Conservation (phyloP, 257 asterid species). For the Fraxinus pennsylvanica region DNA sequence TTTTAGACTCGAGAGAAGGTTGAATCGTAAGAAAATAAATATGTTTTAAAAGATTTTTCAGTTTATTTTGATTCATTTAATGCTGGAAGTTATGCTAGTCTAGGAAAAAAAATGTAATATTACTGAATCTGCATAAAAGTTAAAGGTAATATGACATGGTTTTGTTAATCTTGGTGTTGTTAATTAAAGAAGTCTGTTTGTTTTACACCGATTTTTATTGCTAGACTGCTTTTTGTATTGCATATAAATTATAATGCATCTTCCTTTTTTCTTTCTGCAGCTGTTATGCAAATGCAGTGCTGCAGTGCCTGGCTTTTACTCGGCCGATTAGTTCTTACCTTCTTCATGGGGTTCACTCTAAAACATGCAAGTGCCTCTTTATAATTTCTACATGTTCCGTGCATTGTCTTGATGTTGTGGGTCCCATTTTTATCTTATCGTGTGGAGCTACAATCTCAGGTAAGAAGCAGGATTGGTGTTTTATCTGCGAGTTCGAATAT, state of each 20-base stretch:
- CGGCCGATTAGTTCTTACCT: slow-evolving; percentile 56
- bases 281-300: slow-evolving; percentile 73
- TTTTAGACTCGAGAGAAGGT: background rate
- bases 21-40: background rate
- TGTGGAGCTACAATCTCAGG: slow-evolving; percentile 35
- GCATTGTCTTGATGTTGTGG: slow-evolving; percentile 8
- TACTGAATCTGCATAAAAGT: background rate
- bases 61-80: background rate
- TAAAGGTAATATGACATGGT: background rate
- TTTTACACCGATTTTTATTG: background rate
- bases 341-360: slow-evolving; percentile 58
- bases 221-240: background rate
- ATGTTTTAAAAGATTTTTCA: background rate
- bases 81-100: background rate
- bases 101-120: background rate
- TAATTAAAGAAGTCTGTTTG: background rate
- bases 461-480: slow-evolving; percentile 52
- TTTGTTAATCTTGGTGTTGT: background rate
- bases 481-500: slow-evolving; percentile 54
- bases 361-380: slow-evolving; percentile 50
- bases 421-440: slow-evolving; percentile 3
- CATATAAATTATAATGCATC: slow-evolving; percentile 8
- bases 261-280: slow-evolving; percentile 39
- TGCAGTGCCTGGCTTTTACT: slow-evolving; percentile 62
- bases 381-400: slow-evolving; percentile 4